Conservation (phyloP, 2,329 filamentous ascomycete species). For the Talaromyces rugulosus region DNA sequence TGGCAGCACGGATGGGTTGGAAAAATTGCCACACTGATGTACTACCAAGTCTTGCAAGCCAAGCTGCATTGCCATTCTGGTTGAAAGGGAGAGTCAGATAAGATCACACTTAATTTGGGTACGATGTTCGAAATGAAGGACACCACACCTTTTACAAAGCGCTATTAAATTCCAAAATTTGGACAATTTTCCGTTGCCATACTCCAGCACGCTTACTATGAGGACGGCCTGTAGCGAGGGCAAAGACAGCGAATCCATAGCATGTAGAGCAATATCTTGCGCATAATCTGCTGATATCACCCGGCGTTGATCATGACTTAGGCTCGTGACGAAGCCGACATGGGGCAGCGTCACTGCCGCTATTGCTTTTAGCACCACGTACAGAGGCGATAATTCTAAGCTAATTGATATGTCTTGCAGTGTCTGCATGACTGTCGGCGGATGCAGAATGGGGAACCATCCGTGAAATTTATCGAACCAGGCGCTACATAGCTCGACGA, state of each 20-base stretch:
- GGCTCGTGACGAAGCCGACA: constrained; percentile 16
- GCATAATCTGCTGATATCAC: constrained; percentile 21
- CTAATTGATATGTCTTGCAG: constrained; percentile 2
- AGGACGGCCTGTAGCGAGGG: constrained; percentile 29
- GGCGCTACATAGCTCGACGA: constrained; percentile 1
- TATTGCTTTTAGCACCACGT: constrained; percentile 27
- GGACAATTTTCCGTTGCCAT: constrained; percentile 25
- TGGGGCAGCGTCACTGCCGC: constrained; percentile 25
- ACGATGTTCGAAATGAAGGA: not conserved
- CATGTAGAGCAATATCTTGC: constrained; percentile 24
- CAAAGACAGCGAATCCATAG: constrained; percentile 23
- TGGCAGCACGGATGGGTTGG: constrained; percentile 23
- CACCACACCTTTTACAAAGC: constrained; percentile 24
- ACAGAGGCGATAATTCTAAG: constrained; percentile 16
- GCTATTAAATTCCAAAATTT: constrained; percentile 32
- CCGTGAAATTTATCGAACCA: constrained; percentile 9
- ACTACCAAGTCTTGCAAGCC: constrained; percentile 26
- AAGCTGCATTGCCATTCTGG: constrained; percentile 26
- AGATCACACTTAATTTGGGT: not conserved
- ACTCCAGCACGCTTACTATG: constrained; percentile 26
- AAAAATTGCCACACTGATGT: constrained; percentile 26
- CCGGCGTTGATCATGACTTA: constrained; percentile 20
- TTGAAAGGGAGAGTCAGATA: not conserved
- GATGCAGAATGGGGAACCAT: constrained; percentile 10
- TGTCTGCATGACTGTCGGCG: not conserved